Evolutionary conservation across 495 filamentous ascomycete species (phyloP).

Genomic region (Neurospora sp.): DNA sequence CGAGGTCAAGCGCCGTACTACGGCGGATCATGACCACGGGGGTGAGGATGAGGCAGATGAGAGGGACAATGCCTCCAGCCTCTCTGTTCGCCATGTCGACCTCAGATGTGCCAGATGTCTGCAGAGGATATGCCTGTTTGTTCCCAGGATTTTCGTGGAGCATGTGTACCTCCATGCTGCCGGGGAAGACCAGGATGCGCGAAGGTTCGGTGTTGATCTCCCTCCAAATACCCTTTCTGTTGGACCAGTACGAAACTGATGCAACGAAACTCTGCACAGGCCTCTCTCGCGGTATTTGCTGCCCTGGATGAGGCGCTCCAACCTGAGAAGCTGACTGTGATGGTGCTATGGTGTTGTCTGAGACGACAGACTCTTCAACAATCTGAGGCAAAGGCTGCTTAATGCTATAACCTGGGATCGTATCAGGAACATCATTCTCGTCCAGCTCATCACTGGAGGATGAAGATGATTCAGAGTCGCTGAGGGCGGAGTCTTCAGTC

Average conservation of each 20-base stretch:
- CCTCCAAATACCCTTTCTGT: constrained; percentile 68
- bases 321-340: constrained; percentile 71
- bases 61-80: constrained; percentile 35
- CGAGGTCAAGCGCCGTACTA: constrained; percentile 86
- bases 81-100: constrained; percentile 28
- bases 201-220: constrained; percentile 56
- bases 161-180: constrained; percentile 75
- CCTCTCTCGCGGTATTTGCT: constrained; percentile 40
- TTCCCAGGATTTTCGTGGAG: constrained; percentile 39
- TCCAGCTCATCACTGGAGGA: constrained; percentile 44
- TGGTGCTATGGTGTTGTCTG: constrained; percentile 50
- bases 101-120: constrained; percentile 28
- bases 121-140: constrained; percentile 30
- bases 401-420: constrained; percentile 39
- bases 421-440: constrained; percentile 39
- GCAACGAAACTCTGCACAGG: constrained; percentile 53
- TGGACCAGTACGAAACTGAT: constrained; percentile 76
- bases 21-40: constrained; percentile 79
- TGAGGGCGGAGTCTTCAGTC: constrained; percentile 38
- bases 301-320: constrained; percentile 37
- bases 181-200: constrained; percentile 70
- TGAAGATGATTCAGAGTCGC: constrained; percentile 32
- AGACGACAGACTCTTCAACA: constrained; percentile 21
- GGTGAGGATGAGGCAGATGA: constrained; percentile 75
- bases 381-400: constrained; percentile 17